phyloP scores from a whole-genome alignment of 1,139 yeast species.

The Pichia cactophila region DNA sequence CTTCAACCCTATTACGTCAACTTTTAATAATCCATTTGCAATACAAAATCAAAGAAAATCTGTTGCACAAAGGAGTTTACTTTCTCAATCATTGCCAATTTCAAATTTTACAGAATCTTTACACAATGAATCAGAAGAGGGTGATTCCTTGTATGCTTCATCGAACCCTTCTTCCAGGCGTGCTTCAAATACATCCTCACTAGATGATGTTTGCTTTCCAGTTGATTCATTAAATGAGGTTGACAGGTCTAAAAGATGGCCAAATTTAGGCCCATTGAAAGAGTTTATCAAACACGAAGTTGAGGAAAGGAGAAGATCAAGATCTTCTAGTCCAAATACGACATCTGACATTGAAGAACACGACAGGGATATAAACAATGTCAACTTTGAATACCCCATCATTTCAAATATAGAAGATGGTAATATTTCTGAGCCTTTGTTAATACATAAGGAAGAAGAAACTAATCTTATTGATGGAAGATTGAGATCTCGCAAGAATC shows the following conservation, averaged over 20 bases:
- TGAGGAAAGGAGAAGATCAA: conserved; percentile 40
- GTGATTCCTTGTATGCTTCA: conserved; percentile 16
- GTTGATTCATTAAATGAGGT: conserved; percentile 43
- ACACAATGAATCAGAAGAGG: conserved; percentile 1
- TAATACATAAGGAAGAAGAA: conserved; percentile 44
- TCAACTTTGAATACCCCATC: conserved; percentile 29
- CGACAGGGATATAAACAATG: conserved; percentile 20
- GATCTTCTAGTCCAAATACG: conserved; percentile 17
- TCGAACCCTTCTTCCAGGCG: conserved; percentile 72
- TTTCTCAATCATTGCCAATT: conserved; percentile 11
- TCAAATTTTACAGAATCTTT: conserved; percentile 7
- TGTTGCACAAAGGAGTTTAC: conserved; percentile 4
- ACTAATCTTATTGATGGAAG: conserved; percentile 55
- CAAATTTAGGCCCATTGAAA: conserved; percentile 65
- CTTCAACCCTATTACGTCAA: neutral
- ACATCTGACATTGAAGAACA: conserved; percentile 1
- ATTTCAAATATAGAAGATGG: conserved; percentile 27
- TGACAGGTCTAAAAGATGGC: conserved; percentile 51
- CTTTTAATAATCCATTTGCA: neutral
- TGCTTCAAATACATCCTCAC: conserved; percentile 60
- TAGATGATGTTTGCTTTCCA: conserved; percentile 87
- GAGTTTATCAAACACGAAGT: conserved; percentile 72
- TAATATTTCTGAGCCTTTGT: conserved; percentile 20
- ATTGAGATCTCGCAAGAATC: conserved; percentile 64
- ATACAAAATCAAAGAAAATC: neutral